Conservation (phyloP, 306 rosid species). For the Lathyrus aphaca region DNA sequence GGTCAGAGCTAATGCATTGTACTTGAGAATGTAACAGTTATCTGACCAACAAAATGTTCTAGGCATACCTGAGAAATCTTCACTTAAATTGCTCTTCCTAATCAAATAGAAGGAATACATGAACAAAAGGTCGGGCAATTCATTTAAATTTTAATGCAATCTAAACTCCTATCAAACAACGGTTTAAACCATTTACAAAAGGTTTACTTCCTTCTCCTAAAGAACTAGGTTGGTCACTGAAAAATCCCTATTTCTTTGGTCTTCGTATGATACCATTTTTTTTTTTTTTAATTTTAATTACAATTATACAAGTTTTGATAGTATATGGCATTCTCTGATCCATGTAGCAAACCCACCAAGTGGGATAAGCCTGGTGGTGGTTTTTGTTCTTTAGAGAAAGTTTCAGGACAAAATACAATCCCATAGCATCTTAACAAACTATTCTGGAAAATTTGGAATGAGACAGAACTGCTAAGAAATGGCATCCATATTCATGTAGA, state of each 20-base stretch:
- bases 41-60: slow-evolving; percentile 1
- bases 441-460: slow-evolving; percentile 17
- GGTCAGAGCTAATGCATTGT: neutral
- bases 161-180: slow-evolving; percentile 13
- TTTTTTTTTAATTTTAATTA: too few species aligned
- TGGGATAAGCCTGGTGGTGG: too few species aligned
- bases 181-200: neutral
- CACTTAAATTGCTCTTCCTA: neutral
- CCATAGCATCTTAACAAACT: neutral
- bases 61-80: neutral
- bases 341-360: too few species aligned
- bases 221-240: too few species aligned
- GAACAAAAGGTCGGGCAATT: neutral
- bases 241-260: too few species aligned
- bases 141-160: neutral
- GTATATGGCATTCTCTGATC: too few species aligned
- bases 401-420: neutral
- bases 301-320: too few species aligned
- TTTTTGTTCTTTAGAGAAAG: too few species aligned
- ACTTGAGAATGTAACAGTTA: neutral
- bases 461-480: slow-evolving; percentile 6
- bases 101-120: slow-evolving; percentile 11
- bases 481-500: slow-evolving; percentile 3
- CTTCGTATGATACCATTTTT: too few species aligned
- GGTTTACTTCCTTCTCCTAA: neutral